phyloP scores from a whole-genome alignment of 1,284 basidiomycete genomes.

The Lentinula novae-zelandiae region DNA sequence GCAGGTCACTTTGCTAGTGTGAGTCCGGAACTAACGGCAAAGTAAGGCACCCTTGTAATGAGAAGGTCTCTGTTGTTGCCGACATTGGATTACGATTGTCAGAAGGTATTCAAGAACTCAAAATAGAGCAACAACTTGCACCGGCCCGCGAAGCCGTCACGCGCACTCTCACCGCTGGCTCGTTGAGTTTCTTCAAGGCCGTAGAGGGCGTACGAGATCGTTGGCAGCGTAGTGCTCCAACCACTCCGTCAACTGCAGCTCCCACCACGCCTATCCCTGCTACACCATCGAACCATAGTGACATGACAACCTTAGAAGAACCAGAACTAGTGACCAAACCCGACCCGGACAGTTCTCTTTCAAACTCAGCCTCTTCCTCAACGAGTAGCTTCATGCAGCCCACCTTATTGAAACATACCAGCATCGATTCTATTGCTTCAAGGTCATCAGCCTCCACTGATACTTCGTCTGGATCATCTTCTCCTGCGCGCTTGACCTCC shows the following conservation, averaged over 20 bases:
- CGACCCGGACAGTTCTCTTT: slow-evolving; percentile 7
- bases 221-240: slow-evolving; percentile 52
- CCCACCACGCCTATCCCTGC: slow-evolving; percentile 1
- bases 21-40: neutral
- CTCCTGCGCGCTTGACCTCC: slow-evolving; percentile 2
- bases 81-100: slow-evolving; percentile 85
- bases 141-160: slow-evolving; percentile 84
- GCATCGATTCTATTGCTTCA: slow-evolving; percentile 5
- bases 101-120: slow-evolving; percentile 89
- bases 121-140: slow-evolving; percentile 84
- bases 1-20: neutral
- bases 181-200: slow-evolving; percentile 82
- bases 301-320: slow-evolving; percentile 1
- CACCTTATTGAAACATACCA: slow-evolving; percentile 1
- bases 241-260: slow-evolving; percentile 20
- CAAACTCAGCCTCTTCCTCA: neutral
- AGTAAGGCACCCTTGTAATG: slow-evolving; percentile 79
- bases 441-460: slow-evolving; percentile 2
- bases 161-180: slow-evolving; percentile 69
- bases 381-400: slow-evolving; percentile 1
- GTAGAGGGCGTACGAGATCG: slow-evolving; percentile 81
- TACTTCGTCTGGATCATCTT: neutral
- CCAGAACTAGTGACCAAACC: slow-evolving; percentile 13
- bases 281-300: neutral
- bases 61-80: slow-evolving; percentile 82